Base-by-base conservation (phyloP, 345 rosid species). In the Adansonia digitata region DNA sequence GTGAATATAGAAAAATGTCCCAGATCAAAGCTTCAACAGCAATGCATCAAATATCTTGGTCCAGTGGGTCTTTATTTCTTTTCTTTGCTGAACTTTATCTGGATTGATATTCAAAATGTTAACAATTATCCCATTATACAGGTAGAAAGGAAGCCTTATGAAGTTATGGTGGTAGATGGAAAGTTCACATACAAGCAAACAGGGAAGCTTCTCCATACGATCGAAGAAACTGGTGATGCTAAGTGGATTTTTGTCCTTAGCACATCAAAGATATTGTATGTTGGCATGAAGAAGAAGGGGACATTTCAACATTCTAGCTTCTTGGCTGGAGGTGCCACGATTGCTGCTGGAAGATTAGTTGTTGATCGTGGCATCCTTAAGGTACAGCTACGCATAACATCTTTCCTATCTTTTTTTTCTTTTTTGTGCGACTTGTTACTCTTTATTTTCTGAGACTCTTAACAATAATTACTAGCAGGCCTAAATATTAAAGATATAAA, bases 1-100 rank as follows among this genome's bases (percentile, higher is more conserved):
- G n/a, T 88, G 57, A 90, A 84, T 82, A 85, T 91, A 57, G 97
- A 90, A 29, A 87, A 85, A 80, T 91, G 99, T 84, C 88, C 89
- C 14, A 79, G 98, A n/a, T 79, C 72, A 22, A 91, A 88, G 80
- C 98, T 95, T 79, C 94, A 90, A 68, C 90, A 81, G 15, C 98
- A 92, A 72, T 88, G 98, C 85, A 94, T 94, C 78, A 94, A 88
- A 83, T 94, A 94, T 84, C 97, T 94, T 59, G 92, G 95, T 55
- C 24, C 17, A 29, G 75, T 73, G 55, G 20, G 75, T 39, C 22
- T 42, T 46, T 7, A 49, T 40, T 51, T 60, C 27, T 46, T 74
- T 69, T 20, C n/a, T n/a, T n/a, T n/a, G n/a, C n/a, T 17, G 17
- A 3, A 22, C 15, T 14, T 0, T 15, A 4, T 13, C 52, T 14